These are phyloP conservation scores for Colletotrichum viniferum DNA, from an alignment of 2,329 filamentous ascomycete genomes.

Conservation along the genomic window DNA sequence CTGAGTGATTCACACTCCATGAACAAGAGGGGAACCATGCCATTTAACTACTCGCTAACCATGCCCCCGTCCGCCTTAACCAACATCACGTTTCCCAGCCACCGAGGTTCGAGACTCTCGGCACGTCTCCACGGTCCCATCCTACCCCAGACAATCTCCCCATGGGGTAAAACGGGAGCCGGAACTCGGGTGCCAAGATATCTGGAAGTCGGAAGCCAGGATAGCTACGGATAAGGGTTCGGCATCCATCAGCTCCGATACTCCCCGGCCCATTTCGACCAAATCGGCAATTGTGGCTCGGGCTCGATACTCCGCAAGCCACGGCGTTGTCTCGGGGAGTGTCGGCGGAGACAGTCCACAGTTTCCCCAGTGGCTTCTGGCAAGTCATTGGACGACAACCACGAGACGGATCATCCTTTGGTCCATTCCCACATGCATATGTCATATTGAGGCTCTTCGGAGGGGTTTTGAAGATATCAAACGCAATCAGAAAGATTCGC, in stretches of 20 bases:
- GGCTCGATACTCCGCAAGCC: neutral
- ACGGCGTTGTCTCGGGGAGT: neutral
- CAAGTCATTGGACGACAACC: neutral
- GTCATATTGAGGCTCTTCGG: neutral
- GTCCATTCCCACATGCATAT: neutral
- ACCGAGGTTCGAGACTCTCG: neutral
- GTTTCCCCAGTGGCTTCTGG: neutral
- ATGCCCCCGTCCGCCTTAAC: neutral
- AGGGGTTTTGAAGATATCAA: neutral
- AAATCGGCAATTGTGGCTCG: neutral
- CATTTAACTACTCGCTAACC: neutral
- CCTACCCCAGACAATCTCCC: neutral
- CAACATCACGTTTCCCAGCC: neutral
- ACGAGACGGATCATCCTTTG: neutral
- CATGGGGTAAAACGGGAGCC: neutral
- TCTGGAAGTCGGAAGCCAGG: neutral
- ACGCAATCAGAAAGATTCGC: neutral
- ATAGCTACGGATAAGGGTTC: neutral
- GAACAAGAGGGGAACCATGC: neutral
- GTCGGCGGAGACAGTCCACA: neutral
- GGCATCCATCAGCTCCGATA: neutral
- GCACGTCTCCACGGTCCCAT: neutral
- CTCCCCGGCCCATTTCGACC: neutral
- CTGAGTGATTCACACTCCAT: neutral
- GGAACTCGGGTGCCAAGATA: neutral